These are phyloP conservation scores for Pseudocercospora cruenta DNA, from an alignment of 2,329 filamentous ascomycete species.

Conservation along the genomic window DNA sequence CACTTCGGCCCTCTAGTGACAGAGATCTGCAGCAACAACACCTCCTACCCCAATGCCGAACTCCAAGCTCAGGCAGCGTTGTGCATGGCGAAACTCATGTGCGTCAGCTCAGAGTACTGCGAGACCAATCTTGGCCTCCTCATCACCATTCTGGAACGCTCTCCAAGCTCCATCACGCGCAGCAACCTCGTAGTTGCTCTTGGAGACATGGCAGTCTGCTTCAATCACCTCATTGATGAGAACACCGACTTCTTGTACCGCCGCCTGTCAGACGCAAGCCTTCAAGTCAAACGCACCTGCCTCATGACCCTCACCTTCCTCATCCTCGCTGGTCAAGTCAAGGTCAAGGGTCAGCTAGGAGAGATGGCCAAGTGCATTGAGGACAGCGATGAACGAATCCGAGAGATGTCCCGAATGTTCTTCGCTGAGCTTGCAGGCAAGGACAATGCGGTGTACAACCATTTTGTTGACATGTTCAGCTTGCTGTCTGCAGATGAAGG, in stretches of 20 bases:
- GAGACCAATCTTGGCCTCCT: conserved; percentile 89
- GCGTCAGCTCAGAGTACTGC: conserved; percentile 94
- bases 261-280: conserved; percentile 83
- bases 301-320: conserved; percentile 98
- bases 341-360: conserved; percentile 96
- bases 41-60: conserved; percentile 83
- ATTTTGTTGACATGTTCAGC: conserved; percentile 99
- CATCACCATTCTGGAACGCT: conserved; percentile 97
- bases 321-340: conserved; percentile 95
- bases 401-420: conserved; percentile 95
- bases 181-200: conserved; percentile 96
- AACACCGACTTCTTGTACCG: conserved; percentile 98
- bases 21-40: conserved; percentile 94
- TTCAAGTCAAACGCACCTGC: conserved; percentile 93
- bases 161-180: conserved; percentile 85
- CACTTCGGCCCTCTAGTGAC: conserved; percentile 89
- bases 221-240: conserved; percentile 98
- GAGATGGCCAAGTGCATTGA: conserved; percentile 99
- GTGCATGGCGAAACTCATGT: conserved; percentile 98
- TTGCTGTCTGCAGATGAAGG: conserved; percentile 79
- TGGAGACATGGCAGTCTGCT: conserved; percentile 98
- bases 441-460: conserved; percentile 98
- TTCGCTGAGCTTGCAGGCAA: conserved; percentile 97
- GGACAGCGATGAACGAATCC: conserved; percentile 91
- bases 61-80: conserved; percentile 91